These are phyloP conservation scores for Ceratocystis cacaofunesta DNA, from an alignment of 2,329 filamentous ascomycete genomes.

Conservation along the genomic window DNA sequence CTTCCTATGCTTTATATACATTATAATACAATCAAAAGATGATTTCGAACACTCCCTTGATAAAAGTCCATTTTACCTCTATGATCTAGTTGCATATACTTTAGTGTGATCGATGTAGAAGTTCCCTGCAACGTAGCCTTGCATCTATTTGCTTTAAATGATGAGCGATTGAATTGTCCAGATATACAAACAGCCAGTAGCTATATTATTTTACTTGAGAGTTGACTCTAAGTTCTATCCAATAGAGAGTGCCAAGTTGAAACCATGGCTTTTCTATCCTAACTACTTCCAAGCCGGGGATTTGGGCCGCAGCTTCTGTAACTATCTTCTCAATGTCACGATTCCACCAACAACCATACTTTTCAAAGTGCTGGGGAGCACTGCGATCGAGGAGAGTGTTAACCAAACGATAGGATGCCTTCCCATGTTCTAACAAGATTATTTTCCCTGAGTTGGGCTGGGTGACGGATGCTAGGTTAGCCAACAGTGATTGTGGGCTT, in stretches of 20 bases:
- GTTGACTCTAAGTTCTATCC: slow-evolving; percentile 39
- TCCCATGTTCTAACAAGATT: slow-evolving; percentile 47
- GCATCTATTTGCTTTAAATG: too few relatives aligned
- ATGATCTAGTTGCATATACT: too few relatives aligned
- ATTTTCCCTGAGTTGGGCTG: slow-evolving; percentile 43
- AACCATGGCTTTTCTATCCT: slow-evolving; percentile 36
- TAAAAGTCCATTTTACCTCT: too few relatives aligned
- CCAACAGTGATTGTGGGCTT: slow-evolving; percentile 39
- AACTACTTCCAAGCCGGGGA: slow-evolving; percentile 43
- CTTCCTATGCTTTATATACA: slow-evolving; percentile 4
- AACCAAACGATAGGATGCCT: slow-evolving; percentile 38
- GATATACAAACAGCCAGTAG: too few relatives aligned
- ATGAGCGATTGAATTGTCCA: too few relatives aligned
- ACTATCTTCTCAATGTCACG: slow-evolving; percentile 44
- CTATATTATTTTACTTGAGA: neutral
- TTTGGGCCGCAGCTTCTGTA: slow-evolving; percentile 30
- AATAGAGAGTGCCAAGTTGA: slow-evolving; percentile 43
- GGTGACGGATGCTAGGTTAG: slow-evolving; percentile 37
- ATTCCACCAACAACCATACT: slow-evolving; percentile 57
- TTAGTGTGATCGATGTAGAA: too few relatives aligned
- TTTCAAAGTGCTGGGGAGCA: slow-evolving; percentile 39
- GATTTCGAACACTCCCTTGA: too few relatives aligned
- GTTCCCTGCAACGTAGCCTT: too few relatives aligned
- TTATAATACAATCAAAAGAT: neutral
- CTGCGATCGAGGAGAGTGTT: slow-evolving; percentile 42